Conservation (phyloP, 2,329 filamentous ascomycete species). For the Emydomyces testavorans region DNA sequence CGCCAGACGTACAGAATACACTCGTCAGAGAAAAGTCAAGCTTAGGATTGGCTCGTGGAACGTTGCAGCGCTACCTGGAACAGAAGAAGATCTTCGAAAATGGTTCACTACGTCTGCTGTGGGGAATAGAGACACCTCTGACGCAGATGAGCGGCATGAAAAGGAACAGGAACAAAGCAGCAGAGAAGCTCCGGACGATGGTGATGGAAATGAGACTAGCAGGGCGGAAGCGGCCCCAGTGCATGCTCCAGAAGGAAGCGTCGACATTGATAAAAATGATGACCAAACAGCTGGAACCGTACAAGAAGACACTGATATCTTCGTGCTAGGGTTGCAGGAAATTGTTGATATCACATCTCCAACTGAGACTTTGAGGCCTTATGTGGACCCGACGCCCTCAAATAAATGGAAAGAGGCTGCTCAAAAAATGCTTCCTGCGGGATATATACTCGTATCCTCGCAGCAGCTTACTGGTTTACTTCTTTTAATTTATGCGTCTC, state of each 20-base stretch:
- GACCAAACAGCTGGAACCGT: conserved; percentile 16
- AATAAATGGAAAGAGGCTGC: conserved; percentile 73
- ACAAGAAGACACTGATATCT: conserved; percentile 67
- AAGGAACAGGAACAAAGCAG: neutral
- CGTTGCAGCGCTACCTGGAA: conserved; percentile 70
- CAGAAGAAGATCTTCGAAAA: conserved; percentile 71
- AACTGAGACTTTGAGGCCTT: conserved; percentile 64
- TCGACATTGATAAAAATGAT: neutral
- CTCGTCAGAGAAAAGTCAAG: conserved; percentile 58
- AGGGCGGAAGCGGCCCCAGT: no score
- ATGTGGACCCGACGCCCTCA: conserved; percentile 58
- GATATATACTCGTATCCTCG: conserved; percentile 64
- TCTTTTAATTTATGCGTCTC: conserved; percentile 73
- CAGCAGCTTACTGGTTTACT: conserved; percentile 81
- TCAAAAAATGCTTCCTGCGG: conserved; percentile 59
- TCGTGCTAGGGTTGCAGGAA: conserved; percentile 84
- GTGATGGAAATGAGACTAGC: neutral
- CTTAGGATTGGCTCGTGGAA: conserved; percentile 96
- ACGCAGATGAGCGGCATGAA: neutral
- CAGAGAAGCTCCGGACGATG: neutral
- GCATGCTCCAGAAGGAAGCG: no score
- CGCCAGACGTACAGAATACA: conserved; percentile 67
- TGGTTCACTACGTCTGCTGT: conserved; percentile 67
- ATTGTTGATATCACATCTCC: conserved; percentile 71
- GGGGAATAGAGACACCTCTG: conserved; percentile 18